Evolutionary conservation across 2,329 filamentous ascomycete species (phyloP).

Genomic region (Tothia fuscella): DNA sequence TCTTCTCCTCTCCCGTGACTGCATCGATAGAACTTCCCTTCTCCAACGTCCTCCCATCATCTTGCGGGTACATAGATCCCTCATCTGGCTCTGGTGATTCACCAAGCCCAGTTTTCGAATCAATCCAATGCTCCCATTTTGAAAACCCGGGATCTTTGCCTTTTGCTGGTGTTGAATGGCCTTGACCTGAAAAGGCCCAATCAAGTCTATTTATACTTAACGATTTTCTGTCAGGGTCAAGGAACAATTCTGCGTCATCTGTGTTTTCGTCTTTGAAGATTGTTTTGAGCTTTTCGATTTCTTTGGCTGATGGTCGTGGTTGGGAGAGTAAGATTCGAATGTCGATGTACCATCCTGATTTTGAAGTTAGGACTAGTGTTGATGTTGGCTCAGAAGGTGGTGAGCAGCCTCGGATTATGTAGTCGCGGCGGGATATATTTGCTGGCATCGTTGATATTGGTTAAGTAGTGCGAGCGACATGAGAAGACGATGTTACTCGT

Average conservation of each 20-base stretch:
- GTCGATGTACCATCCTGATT: constrained; percentile 5
- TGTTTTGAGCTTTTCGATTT: too few species aligned
- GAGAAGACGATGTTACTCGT: too few species aligned
- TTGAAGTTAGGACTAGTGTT: constrained; percentile 8
- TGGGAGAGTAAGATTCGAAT: not conserved
- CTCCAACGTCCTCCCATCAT: not conserved
- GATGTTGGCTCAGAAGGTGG: constrained; percentile 8
- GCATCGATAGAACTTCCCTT: constrained; percentile 5
- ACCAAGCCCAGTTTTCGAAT: not conserved
- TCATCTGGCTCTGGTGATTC: not conserved
- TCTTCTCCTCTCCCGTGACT: constrained; percentile 2
- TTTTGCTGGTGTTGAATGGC: not conserved
- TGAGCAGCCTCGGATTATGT: too few species aligned
- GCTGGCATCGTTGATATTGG: too few species aligned
- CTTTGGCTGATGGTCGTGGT: not conserved
- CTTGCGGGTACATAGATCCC: not conserved
- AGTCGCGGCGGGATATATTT: too few species aligned
- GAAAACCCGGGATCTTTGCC: not conserved
- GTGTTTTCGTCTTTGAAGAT: too few species aligned
- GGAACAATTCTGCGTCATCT: not conserved
- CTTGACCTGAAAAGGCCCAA: constrained; percentile 5
- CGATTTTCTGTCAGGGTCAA: too few species aligned
- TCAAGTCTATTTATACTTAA: not conserved
- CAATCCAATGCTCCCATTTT: constrained; percentile 7
- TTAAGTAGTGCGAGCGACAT: too few species aligned